Conservation (phyloP, 306 rosid genomes). For the Dalbergia oliveri region DNA sequence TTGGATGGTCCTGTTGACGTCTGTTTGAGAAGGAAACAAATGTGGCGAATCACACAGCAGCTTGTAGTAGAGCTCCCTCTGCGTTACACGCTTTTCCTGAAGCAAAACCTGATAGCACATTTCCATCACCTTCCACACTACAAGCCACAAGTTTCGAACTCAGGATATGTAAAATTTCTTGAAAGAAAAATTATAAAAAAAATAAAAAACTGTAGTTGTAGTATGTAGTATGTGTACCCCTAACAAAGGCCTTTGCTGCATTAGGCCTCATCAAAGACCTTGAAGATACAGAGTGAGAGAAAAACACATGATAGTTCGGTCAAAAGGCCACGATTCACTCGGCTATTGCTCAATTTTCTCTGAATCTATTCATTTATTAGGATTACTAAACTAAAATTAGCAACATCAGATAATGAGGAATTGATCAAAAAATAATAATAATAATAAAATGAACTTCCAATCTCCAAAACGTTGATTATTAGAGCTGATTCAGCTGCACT, state of each 20-base stretch:
- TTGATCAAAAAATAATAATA: not conserved
- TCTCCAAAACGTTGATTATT: not conserved
- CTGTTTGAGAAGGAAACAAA: conserved; percentile 76
- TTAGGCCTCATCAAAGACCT: conserved; percentile 83
- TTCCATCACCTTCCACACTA: conserved; percentile 96
- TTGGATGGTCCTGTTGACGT: conserved; percentile 87
- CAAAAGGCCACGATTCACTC: conserved; percentile 65
- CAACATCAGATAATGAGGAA: conserved; percentile 6
- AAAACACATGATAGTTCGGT: conserved; percentile 73
- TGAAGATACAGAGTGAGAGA: conserved; percentile 63
- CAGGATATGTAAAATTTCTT: conserved; percentile 11
- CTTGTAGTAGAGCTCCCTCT: conserved; percentile 93
- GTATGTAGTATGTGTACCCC: conserved; percentile 56
- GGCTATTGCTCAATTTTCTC: conserved; percentile 69
- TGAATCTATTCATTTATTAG: conserved; percentile 58
- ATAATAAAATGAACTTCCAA: not conserved
- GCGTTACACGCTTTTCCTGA: conserved; percentile 83
- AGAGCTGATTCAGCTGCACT: not conserved
- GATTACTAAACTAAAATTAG: conserved; percentile 17
- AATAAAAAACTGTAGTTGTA: not conserved
- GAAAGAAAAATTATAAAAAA: conserved; percentile 7
- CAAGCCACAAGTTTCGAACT: conserved; percentile 26
- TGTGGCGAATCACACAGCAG: conserved; percentile 76
- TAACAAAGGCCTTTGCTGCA: conserved; percentile 77
- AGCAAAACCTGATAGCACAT: conserved; percentile 78